Conservation (phyloP, 768 basidiomycete species). For the Mycena haematopus region DNA sequence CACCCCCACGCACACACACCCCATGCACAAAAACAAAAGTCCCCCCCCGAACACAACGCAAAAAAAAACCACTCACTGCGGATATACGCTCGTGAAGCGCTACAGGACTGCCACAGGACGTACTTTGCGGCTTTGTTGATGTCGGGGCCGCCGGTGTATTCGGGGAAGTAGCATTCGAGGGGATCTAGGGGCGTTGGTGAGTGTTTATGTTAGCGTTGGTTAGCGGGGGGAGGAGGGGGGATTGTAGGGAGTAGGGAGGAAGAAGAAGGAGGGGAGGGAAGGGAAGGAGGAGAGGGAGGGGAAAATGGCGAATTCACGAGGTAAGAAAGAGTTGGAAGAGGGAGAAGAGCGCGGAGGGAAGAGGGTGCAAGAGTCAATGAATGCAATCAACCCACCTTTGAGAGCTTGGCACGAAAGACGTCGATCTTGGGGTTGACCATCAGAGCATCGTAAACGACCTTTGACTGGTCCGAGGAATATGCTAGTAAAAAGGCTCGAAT, state of each 20-base stretch:
- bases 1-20: too few relatives aligned
- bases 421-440: too few relatives aligned
- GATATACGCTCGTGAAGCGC: slow-evolving; percentile 91
- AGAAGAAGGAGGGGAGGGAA: too few relatives aligned
- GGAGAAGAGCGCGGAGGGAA: not conserved
- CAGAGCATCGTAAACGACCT: too few relatives aligned
- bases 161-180: slow-evolving; percentile 81
- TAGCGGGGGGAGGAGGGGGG: too few relatives aligned
- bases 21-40: not conserved
- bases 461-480: too few relatives aligned
- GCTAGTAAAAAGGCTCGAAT: too few relatives aligned
- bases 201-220: too few relatives aligned
- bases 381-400: slow-evolving; percentile 20
- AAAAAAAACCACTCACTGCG: slow-evolving; percentile 66
- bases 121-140: slow-evolving; percentile 96
- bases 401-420: slow-evolving; percentile 66
- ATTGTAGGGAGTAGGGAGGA: too few relatives aligned
- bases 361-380: not conserved
- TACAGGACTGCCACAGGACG: slow-evolving; percentile 94
- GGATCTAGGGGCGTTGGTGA: too few relatives aligned
- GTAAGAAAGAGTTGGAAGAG: not conserved
- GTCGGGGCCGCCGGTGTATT: slow-evolving; percentile 87
- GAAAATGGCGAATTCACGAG: too few relatives aligned
- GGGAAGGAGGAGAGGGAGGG: too few relatives aligned
- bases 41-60: not conserved